Conservation (phyloP, 768 basidiomycete species). For the Tricholoma bakamatsutake region DNA sequence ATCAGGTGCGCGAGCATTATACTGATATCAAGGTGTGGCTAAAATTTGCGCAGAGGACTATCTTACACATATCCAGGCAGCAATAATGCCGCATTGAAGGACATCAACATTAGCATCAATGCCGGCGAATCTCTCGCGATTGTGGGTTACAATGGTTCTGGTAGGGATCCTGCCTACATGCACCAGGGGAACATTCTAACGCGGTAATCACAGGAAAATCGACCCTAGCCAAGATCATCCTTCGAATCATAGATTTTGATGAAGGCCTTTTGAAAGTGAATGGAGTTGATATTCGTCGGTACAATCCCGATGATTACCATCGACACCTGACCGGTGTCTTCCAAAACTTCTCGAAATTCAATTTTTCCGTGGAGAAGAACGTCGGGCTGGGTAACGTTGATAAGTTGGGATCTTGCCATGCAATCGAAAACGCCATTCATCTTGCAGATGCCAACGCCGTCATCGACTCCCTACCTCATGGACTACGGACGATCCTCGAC, state of each 20-base stretch:
- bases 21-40: constrained; percentile 4
- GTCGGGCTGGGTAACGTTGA: constrained; percentile 78
- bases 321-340: constrained; percentile 74
- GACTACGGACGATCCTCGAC: constrained; percentile 69
- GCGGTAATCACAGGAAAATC: constrained; percentile 59
- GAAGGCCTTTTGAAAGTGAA: constrained; percentile 66
- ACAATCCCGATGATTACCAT: constrained; percentile 68
- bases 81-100: constrained; percentile 56
- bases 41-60: constrained; percentile 23
- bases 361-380: constrained; percentile 73
- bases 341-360: constrained; percentile 81
- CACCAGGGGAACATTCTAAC: constrained; percentile 1
- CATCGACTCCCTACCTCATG: constrained; percentile 61
- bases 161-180: constrained; percentile 29
- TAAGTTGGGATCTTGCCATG: constrained; percentile 48
- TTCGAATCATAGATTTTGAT: constrained; percentile 76
- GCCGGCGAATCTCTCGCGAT: constrained; percentile 81
- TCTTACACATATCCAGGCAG: constrained; percentile 80
- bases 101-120: constrained; percentile 64
- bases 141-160: constrained; percentile 82
- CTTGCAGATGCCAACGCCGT: constrained; percentile 68
- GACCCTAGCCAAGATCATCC: constrained; percentile 75
- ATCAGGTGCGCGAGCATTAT: constrained; percentile 44
- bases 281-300: constrained; percentile 57
- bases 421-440: constrained; percentile 59